Conservation (phyloP, 257 asterid species). For the Knoxia roxburghii region DNA sequence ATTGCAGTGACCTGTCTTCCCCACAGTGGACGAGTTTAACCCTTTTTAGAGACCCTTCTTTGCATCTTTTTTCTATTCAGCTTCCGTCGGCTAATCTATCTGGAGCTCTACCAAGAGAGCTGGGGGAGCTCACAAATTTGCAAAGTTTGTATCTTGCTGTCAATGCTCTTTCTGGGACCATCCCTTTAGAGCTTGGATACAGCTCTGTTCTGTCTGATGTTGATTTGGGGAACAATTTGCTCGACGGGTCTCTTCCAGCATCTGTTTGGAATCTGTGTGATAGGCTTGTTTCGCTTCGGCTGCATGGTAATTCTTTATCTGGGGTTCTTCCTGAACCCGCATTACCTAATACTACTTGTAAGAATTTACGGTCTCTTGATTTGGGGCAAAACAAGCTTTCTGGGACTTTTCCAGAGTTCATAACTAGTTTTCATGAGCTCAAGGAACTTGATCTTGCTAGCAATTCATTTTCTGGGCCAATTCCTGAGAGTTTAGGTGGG, state of each 20-base stretch:
- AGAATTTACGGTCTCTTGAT: constrained; percentile 64
- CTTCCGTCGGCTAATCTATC: constrained; percentile 90
- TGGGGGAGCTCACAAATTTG: constrained; percentile 62
- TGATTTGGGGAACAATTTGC: constrained; percentile 71
- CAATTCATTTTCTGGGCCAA: constrained; percentile 55
- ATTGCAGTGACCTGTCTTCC: constrained; percentile 65
- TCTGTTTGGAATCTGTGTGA: constrained; percentile 95
- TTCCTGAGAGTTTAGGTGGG: constrained; percentile 51
- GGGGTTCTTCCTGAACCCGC: constrained; percentile 80
- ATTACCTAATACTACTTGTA: constrained; percentile 65
- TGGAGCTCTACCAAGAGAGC: constrained; percentile 79
- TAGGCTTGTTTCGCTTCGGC: constrained; percentile 53
- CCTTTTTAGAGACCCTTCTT: constrained; percentile 41
- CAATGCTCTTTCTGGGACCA: constrained; percentile 59
- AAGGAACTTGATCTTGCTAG: constrained; percentile 70
- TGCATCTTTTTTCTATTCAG: constrained; percentile 70
- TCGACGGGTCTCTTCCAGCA: constrained; percentile 64
- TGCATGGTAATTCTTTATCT: constrained; percentile 74
- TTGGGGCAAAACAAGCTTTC: constrained; percentile 63
- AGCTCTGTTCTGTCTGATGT: constrained; percentile 63
- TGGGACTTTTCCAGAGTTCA: constrained; percentile 68
- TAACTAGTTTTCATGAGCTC: constrained; percentile 48
- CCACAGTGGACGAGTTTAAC: constrained; percentile 61
- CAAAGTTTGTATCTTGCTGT: constrained; percentile 66
- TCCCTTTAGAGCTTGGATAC: constrained; percentile 94